Base-by-base conservation (phyloP, 2,329 filamentous ascomycete genomes). In the Verticillium longisporum region DNA sequence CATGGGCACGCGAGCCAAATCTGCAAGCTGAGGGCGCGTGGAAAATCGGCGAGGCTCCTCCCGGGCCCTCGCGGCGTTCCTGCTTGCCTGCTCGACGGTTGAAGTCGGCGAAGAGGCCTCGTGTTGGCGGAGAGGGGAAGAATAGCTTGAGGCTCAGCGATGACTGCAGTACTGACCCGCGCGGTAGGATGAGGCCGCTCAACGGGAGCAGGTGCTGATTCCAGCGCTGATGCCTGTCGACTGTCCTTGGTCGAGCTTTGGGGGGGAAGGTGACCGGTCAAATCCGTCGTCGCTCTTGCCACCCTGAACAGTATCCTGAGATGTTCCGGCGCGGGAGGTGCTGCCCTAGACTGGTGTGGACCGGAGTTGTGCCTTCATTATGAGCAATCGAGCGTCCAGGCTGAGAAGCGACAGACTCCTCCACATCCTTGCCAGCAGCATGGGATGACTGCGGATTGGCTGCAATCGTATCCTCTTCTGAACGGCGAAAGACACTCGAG, bases 401-500 rank as follows among this genome's bases (percentile, higher is more conserved):
- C 6, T 2, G 45, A 21, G 45, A 21, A 26, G 45, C 9, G n/a
- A 18, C 50, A 15, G 9, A 26, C 38, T 58, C 50, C 15, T 33
- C 59, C 15, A 59, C 37, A 33, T 18, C 50, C 5, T 13, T 36
- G 11, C 55, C 53, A 55, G 53, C 14, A 15, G 32, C 33, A 18
- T 60, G 61, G 11, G 57, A 61, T 60, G 38, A 69, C 18, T 18
- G 13, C 4, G 37, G 9, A 37, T 41, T 3, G 18, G 41, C 59
- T 14, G 61, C 57, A 11, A 54, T 50, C 9, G n/a, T n/a, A 65
- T 90, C 88, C 66, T 91, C 88, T 59, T 84, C 84, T 71, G 88
- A 80, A 6, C 88, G 85, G 68, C 84, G 88, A 71, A 94, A 93
- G 53, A 93, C 88, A 66, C 96, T 91, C 13, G 88, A 84, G 87